A percentile compares a stretch with the other conserved stretches of the same genome.
phyloP scores from a whole-genome alignment of 345 rosid genomes.

The Camelina laxa region DNA sequence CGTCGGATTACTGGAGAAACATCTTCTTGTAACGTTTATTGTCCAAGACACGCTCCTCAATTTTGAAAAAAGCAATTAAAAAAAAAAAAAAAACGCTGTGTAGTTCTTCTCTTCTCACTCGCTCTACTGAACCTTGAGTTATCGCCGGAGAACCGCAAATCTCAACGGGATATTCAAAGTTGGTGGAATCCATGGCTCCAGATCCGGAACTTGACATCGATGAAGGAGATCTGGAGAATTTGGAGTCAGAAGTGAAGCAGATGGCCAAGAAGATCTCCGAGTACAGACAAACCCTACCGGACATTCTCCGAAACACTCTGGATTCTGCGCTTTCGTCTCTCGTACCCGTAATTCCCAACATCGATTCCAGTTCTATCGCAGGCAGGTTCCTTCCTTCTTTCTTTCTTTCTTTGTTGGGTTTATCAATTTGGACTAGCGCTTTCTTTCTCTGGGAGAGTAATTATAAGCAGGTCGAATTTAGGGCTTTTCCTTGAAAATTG shows the following conservation, averaged over 20 bases:
- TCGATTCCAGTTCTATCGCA: constrained; percentile 41
- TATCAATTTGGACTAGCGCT: neutral
- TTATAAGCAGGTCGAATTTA: neutral
- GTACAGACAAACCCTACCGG: constrained; percentile 69
- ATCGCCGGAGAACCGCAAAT: neutral
- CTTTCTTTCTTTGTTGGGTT: constrained; percentile 14
- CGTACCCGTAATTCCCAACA: constrained; percentile 43
- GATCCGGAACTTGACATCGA: constrained; percentile 35
- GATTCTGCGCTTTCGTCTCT: constrained; percentile 55
- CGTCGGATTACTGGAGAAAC: constrained; percentile 3
- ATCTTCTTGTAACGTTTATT: neutral
- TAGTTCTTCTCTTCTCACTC: neutral
- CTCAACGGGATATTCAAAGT: neutral
- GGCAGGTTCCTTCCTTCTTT: constrained; percentile 45
- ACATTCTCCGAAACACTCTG: constrained; percentile 58
- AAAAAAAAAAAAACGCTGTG: neutral
- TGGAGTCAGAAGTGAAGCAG: constrained; percentile 63
- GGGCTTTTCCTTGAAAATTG: neutral
- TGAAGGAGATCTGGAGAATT: constrained; percentile 56
- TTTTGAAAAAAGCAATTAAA: constrained; percentile 6
- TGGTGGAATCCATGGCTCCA: constrained; percentile 7
- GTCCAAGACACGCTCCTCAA: constrained; percentile 12
- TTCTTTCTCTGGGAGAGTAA: neutral
- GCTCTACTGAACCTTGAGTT: neutral
- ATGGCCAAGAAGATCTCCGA: constrained; percentile 69